Conservation (phyloP, 2,329 filamentous ascomycete genomes). For the Dothistroma pini region DNA sequence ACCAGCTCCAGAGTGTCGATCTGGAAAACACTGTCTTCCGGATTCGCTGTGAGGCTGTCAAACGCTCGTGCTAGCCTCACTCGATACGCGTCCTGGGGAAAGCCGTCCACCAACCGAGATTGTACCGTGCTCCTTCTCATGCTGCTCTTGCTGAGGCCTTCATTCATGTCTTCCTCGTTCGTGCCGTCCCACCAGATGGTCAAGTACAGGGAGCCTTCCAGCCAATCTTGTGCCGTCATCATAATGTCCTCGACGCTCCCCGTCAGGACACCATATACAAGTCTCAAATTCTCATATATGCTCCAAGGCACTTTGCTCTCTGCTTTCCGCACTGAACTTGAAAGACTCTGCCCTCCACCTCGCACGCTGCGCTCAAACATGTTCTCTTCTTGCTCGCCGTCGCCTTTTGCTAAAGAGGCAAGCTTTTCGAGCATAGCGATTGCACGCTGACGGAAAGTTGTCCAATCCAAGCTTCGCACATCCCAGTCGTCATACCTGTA, state of each 20-base stretch:
- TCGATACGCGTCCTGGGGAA: constrained; percentile 65
- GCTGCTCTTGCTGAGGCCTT: constrained; percentile 45
- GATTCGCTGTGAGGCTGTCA: constrained; percentile 58
- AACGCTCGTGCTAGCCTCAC: constrained; percentile 70
- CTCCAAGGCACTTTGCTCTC: constrained; percentile 86
- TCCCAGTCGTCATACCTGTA: constrained; percentile 70
- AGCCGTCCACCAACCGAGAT: constrained; percentile 47
- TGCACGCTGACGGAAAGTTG: constrained; percentile 68
- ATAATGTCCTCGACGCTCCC: constrained; percentile 74
- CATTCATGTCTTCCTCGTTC: constrained; percentile 49
- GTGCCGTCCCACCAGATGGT: constrained; percentile 90
- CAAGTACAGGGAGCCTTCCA: constrained; percentile 78
- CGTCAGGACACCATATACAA: constrained; percentile 75
- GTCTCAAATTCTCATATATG: constrained; percentile 79
- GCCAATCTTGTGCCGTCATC: constrained; percentile 79
- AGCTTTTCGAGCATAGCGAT: constrained; percentile 58
- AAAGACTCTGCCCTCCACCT: constrained; percentile 54
- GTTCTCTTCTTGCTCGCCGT: constrained; percentile 39
- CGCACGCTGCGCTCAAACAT: constrained; percentile 24
- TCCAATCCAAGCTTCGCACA: constrained; percentile 76
- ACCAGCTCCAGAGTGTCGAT: constrained; percentile 72
- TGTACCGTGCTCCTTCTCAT: constrained; percentile 35
- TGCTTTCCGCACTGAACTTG: constrained; percentile 66
- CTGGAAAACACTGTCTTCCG: constrained; percentile 63
- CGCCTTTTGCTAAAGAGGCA: constrained; percentile 74